Evolutionary conservation across 1,284 basidiomycete genomes (phyloP), one percentile per base, ranked within the genome.

Genomic region (Leccinum cinnamomeum): DNA sequence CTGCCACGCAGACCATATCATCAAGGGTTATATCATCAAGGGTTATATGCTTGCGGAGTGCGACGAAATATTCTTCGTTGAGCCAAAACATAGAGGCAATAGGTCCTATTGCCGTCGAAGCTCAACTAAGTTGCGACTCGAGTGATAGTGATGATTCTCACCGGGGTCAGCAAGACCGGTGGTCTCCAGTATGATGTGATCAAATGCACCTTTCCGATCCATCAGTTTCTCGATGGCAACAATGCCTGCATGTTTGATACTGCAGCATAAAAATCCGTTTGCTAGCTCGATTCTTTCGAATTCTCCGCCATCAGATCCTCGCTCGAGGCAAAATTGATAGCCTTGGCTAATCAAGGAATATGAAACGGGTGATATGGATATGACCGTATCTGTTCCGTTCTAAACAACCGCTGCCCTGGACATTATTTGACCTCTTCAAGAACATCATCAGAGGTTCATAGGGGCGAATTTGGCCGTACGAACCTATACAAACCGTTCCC

Each of bases 221-320:
- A 88, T 92, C 64, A 97, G 81, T 70, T 92, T 91, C 74, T 97
- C 93, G 58, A 98, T 96, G 2, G 95, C 93, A 30, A 93, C 92
- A 1, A 92, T 84, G 1, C 95, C 95, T 14, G 87, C 82, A 74
- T 97, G 95, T 72, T 96, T 95, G 77, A 97, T 91, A 62, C 92
- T 94, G 75, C 95, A 98, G 75, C 95, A 97, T 23, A 98, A 76
- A 75, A 95, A 97, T 10, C 95, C 95, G 73, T 98, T 97, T 2
- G 95, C 89, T 1, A 97, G 83, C 65, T 95, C 91, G 14, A 86
- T 68, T 94, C 91, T 70, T 92, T 88, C 0, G 88, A 88, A 33
- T 82, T 77, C 63, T 86, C 80, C n/a, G 80, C 83, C 51, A 82
- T 77, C 0, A 91, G 83, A 63, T 87, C 84, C 50, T 86, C 84